Evolutionary conservation across 345 rosid species (phyloP).

Genomic region (Cochlearia excelsa): DNA sequence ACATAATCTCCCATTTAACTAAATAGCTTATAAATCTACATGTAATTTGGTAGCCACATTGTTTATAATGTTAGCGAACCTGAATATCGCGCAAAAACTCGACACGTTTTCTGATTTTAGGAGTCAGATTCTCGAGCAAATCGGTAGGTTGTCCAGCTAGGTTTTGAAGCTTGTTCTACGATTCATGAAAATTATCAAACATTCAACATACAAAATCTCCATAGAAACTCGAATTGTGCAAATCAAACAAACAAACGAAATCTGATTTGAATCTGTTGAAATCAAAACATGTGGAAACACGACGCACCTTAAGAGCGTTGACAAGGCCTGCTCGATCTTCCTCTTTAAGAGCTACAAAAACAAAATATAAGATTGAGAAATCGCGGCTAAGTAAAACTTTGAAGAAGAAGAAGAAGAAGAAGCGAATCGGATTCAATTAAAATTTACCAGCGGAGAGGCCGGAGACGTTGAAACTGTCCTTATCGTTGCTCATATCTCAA

Average conservation of each 20-base stretch:
- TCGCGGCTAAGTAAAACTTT: not conserved
- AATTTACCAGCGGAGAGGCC: slow-evolving; percentile 69
- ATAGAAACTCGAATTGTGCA: not conserved
- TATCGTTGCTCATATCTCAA: slow-evolving; percentile 57
- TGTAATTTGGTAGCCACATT: not conserved
- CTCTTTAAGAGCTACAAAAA: slow-evolving; percentile 56
- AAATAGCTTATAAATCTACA: not conserved
- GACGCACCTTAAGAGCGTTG: slow-evolving; percentile 72
- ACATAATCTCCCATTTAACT: not conserved
- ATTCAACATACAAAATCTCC: slow-evolving; percentile 5
- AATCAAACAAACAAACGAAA: not conserved
- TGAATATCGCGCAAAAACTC: slow-evolving; percentile 84
- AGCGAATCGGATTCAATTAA: not conserved
- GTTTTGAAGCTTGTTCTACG: slow-evolving; percentile 73
- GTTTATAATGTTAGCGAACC: slow-evolving; percentile 28
- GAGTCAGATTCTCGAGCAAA: slow-evolving; percentile 69
- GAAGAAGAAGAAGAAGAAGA: not conserved
- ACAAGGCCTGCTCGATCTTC: slow-evolving; percentile 79
- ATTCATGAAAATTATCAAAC: not conserved
- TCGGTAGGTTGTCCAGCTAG: slow-evolving; percentile 75
- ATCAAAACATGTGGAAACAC: not conserved
- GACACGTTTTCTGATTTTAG: slow-evolving; percentile 77
- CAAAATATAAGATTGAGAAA: not conserved
- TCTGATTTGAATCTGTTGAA: too few relatives aligned
- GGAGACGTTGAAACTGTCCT: slow-evolving; percentile 59